Evolutionary conservation across 352 stramenopile species (phyloP).

Genomic region (Globisporangium lucens): DNA sequence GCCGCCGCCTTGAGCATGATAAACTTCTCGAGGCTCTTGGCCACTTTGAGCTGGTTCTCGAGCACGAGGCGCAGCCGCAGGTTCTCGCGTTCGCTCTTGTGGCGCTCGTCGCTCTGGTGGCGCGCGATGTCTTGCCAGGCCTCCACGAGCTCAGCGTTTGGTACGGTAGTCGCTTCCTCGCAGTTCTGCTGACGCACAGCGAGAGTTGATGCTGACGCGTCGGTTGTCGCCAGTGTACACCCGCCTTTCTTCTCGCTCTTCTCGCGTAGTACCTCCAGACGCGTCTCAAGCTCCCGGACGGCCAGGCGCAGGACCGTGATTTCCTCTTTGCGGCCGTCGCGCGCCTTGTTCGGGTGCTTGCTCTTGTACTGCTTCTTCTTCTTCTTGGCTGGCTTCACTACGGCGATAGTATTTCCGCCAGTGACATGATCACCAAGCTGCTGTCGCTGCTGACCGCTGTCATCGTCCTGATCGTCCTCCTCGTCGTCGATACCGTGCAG

Average conservation of each 20-base stretch:
- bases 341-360: background rate
- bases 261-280: conserved; percentile 22
- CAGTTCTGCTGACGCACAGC: background rate
- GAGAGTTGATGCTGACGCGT: background rate
- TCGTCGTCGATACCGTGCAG: background rate
- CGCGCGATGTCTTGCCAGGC: conserved; percentile 5
- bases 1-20: background rate
- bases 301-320: conserved; percentile 30
- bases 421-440: background rate
- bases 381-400: background rate
- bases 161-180: background rate
- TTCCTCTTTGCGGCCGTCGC: conserved; percentile 31
- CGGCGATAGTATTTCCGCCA: no score
- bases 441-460: background rate
- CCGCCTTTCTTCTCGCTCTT: background rate
- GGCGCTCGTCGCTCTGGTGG: conserved; percentile 1
- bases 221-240: background rate
- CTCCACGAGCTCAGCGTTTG: background rate
- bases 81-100: conserved; percentile 41
- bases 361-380: background rate
- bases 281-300: background rate
- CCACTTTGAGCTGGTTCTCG: conserved; percentile 43
- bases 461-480: background rate
- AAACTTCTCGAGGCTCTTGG: conserved; percentile 36
- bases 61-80: conserved; percentile 43